Base-by-base conservation (phyloP, 768 basidiomycete genomes). In the Termitomyces sp. region DNA sequence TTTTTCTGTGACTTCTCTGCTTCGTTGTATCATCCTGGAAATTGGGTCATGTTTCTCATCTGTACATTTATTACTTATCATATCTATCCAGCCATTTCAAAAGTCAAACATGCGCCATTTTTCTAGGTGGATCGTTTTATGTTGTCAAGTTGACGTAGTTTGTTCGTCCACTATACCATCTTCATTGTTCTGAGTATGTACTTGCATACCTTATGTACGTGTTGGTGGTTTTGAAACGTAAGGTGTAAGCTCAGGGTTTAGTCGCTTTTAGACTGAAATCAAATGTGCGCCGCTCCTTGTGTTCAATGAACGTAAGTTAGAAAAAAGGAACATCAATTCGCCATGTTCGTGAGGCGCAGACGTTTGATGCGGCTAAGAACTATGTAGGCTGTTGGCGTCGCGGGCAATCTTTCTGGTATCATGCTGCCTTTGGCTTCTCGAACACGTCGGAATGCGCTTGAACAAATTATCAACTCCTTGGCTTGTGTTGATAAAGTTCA, bases 21-120 rank as follows among this genome's bases (percentile, higher is more conserved):
- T 50, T 49, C 37, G 33, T 8, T 55, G 56, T 57, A 57, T 57
- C 16, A 44, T 46, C 28, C 42, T 48, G 57, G 51, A 55, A 51
- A 36, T 15, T 36, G 54, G 49, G 51, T 55, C 18, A 26, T 54
- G 31, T 56, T 34, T 42, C n/a, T 41, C 22, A 34, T 41, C 46
- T 26, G 29, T 54, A 26, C 36, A 20, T 41, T 58, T 2, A 52
- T 39, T 12, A 41, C 57, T 55, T 52, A 58, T 58, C 54, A 55
- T 54, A 58, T 59, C 33, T 59, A 56, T 56, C 39, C 18, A 24
- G 36, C 28, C 24, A 49, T 20, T 55, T 18, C 37, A 28, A 34
- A 46, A 22, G 22, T 12, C 33, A 44, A 47, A 52, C 34, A 57
- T 42, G 34, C 28, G 18, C 2, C 31, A 54, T 22, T 15, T 41